Base-by-base conservation (phyloP, 306 rosid species). In the Acacia melanoxylon region DNA sequence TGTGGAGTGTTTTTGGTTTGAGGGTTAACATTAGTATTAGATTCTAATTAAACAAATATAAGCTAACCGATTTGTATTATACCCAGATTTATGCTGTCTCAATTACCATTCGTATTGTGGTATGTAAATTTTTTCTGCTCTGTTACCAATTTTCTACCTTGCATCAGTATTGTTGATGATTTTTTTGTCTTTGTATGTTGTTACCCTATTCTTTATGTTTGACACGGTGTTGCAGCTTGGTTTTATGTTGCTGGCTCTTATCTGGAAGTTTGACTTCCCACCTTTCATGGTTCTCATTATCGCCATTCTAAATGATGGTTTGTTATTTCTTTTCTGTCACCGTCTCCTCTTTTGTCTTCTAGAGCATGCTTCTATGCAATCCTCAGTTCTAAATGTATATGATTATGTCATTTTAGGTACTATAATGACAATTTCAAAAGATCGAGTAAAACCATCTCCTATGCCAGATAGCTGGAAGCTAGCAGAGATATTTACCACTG, bases 401-500 rank as follows among this genome's bases (percentile, higher is more conserved):
- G 69, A 78, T 20, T 44, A 46, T 71, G 49, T 76, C 78, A 68
- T 83, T 75, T 48, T 82, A 95, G 99, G 99, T 81, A 95, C 99
- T 59, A 95, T 95, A 51, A 95, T 95, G 99, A 95, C 99, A 62
- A 95, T 95, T 71, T 93, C 99, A 33, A 95, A 95, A 90, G 99
- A 95, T 80, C 82, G 99, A 33, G 99, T 95, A 62, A 95, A 93
- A 84, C 99, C 99, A 76, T 95, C 99, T 75, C 99, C 98, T 67
- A 87, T 95, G 76, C 99, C 99, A 16, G 99, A 95, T 91, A 95
- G 98, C 89, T 95, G 99, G 99, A 95, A 95, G 85, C 90, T 95
- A 75, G 79, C 97, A 0, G 99, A 95, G 87, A 95, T 95, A 88
- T 95, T 95, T 82, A 86, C 99, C 35, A 95, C 99, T 58, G 99